phyloP scores from a whole-genome alignment of 2,329 filamentous ascomycete species.

The Thielaviopsis ethacetica region DNA sequence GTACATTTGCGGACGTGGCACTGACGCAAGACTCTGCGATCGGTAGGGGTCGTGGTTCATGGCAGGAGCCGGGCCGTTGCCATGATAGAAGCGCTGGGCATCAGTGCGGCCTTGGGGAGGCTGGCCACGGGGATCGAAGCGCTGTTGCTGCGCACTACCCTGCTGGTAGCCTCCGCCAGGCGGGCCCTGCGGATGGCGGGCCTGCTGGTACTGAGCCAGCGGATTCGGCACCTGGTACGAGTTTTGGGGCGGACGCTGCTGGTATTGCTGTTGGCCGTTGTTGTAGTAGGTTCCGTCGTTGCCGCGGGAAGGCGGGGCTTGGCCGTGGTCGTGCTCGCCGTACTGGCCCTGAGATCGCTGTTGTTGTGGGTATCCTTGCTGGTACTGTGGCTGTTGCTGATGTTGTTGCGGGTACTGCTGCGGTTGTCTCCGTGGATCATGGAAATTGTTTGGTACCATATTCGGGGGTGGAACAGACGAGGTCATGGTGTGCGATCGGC shows the following conservation, averaged over 20 bases:
- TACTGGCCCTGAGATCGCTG: neutral
- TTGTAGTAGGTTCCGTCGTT: slow-evolving; percentile 1
- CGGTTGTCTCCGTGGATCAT: slow-evolving; percentile 22
- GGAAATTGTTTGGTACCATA: slow-evolving; percentile 29
- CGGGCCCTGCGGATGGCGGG: slow-evolving; percentile 17
- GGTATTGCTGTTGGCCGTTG: slow-evolving; percentile 16
- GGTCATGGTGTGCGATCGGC: slow-evolving; percentile 90
- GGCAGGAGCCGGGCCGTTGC: slow-evolving; percentile 46
- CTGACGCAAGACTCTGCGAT: slow-evolving; percentile 79
- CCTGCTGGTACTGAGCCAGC: slow-evolving; percentile 29
- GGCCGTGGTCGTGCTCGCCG: neutral
- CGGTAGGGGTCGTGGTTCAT: slow-evolving; percentile 74
- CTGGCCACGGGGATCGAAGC: slow-evolving; percentile 41
- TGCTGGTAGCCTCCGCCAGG: slow-evolving; percentile 26
- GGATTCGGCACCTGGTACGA: slow-evolving; percentile 29
- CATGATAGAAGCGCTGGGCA: slow-evolving; percentile 44
- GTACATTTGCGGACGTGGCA: slow-evolving; percentile 57
- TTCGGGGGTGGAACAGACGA: slow-evolving; percentile 47
- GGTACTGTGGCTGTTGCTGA: slow-evolving; percentile 16
- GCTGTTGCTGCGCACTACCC: slow-evolving; percentile 4
- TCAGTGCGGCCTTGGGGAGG: slow-evolving; percentile 30
- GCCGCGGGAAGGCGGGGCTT: neutral
- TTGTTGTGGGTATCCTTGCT: slow-evolving; percentile 2
- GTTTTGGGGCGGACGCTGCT: slow-evolving; percentile 34
- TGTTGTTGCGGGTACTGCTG: slow-evolving; percentile 23